Base-by-base conservation (phyloP, 345 rosid genomes). In the Limnanthes douglasii region DNA sequence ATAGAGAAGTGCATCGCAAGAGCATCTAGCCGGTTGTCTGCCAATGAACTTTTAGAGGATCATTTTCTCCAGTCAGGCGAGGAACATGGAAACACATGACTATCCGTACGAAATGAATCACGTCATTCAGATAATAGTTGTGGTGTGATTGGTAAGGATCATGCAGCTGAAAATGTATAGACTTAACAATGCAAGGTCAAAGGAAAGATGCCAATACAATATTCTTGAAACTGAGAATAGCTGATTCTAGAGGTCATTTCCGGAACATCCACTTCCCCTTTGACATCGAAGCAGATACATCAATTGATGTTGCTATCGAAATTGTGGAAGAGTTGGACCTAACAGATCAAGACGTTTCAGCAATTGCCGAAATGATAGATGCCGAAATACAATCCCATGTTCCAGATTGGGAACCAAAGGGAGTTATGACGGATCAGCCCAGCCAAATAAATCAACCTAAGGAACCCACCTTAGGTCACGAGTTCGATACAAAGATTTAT, bases 201-300 rank as follows among this genome's bases (percentile, higher is more conserved):
- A 75, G 75, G 60, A 84, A 59, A 58, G 95, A 77, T 31, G 40
- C 48, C 20, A 61, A 75, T 36, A 90, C 94, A 20, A 75, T 84
- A 57, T 80, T 90, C 50, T 69, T 90, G 43, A 84, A 90, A 60
- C 62, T 90, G 44, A 62, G 86, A 15, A 84, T 90, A 60, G 54
- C 76, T n/a, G 93, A 90, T 56, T 58, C 85, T 18, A 56, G 68
- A 70, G 98, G 96, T 36, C 73, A 80, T 47, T 28, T 62, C 27
- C 94, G 84, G 37, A 80, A 84, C 53, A 90, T 90, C 34, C 98
- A 90, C 61, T 90, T 90, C 62, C 98, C 98, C 15, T 90, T 90
- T 33, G 69, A 90, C 68, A 66, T 60, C 43, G 85, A 70, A 46
- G 79, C 73, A 37, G 96, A 90, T 57, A 90, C 98, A 42, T 59